Base-by-base conservation (phyloP, 2,329 filamentous ascomycete species). In the Colletotrichum phormii region DNA sequence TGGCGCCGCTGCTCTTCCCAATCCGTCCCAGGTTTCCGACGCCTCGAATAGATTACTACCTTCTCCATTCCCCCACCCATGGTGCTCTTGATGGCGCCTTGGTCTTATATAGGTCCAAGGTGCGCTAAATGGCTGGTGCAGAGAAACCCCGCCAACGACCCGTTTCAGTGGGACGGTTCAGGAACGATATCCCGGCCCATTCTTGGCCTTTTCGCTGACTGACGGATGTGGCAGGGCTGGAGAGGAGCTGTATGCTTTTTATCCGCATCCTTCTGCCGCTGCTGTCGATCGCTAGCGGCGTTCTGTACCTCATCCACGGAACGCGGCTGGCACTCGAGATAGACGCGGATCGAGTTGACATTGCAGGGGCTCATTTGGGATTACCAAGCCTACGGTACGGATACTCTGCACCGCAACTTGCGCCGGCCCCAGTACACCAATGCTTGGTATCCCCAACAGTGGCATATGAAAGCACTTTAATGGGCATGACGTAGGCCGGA, bases 121-220 rank as follows among this genome's bases (percentile, higher is more conserved):
- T 54, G 53, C 67, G 67, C 67, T 67, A 72, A 53, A 35, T 54
- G 15, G 49, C 49, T 51, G 59, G 54, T 69, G 58, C 71, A 46
- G 53, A 33, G 22, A 58, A 63, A 67, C 63, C 67, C 62, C 54
- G 70, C 55, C 54, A 24, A 49, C 53, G 53, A 63, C 57, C 42
- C 71, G 58, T 73, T 73, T 73, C 68, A 72, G 71, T 57, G 68
- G 71, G 62, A 72, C 68, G 12, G 61, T 54, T 72, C 67, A 71
- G 67, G 57, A 67, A 73, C 68, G 57, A 53, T 51, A 72, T 71
- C 51, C 63, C 57, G 24, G 51, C 51, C 42, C 9, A 22, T 51
- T 66, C 35, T 61, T 65, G 66, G 57, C 61, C 57, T 26, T 51
- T 59, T 11, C 35, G 61, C 35, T 33, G 66, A 51, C 55, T 33